A percentile compares a stretch with the other conserved stretches of the same genome.
Conservation (phyloP, 441 rosid genomes). For the Corymbia citriodora region DNA sequence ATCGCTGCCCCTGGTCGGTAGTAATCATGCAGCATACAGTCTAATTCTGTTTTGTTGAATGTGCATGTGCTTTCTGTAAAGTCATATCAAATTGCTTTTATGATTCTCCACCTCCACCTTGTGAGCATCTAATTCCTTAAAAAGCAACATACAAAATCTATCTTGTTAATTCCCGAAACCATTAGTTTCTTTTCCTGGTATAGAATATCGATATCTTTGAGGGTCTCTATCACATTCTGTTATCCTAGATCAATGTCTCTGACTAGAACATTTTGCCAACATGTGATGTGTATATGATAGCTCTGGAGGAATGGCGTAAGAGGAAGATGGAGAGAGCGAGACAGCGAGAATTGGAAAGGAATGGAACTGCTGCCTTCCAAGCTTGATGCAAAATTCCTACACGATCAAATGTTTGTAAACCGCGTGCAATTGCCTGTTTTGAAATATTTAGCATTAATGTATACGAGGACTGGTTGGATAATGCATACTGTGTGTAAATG, state of each 20-base stretch:
- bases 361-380: slow-evolving; percentile 36
- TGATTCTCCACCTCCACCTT: neutral
- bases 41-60: neutral
- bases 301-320: slow-evolving; percentile 90
- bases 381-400: slow-evolving; percentile 2
- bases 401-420: neutral
- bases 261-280: neutral
- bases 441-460: neutral
- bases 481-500: neutral
- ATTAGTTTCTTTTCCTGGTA: neutral
- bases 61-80: neutral
- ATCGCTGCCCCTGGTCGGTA: neutral
- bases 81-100: neutral
- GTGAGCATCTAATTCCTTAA: neutral
- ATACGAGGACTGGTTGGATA: neutral
- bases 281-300: slow-evolving; percentile 21
- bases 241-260: neutral
- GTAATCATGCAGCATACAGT: neutral
- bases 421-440: neutral
- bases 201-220: neutral
- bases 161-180: neutral
- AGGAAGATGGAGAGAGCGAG: slow-evolving; percentile 88
- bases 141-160: neutral
- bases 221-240: neutral
- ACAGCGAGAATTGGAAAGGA: slow-evolving; percentile 54